Percentiles rank a stretch among this genome's conserved stretches.
phyloP scores from a whole-genome alignment of 345 rosid species.

The Ceriops decandra region DNA sequence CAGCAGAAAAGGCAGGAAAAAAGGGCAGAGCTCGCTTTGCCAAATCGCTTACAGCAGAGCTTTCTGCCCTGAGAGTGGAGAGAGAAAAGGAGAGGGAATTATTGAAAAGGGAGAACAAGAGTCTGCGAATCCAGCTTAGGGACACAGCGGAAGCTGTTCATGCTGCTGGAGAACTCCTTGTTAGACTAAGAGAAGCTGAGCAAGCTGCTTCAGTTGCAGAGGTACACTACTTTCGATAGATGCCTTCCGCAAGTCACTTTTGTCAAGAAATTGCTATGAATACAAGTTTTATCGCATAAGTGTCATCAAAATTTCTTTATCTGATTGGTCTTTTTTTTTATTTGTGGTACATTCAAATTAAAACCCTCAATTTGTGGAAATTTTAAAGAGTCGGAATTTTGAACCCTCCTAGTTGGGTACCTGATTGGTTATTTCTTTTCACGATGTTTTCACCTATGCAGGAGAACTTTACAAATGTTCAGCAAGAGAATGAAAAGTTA shows the following conservation, averaged over 20 bases:
- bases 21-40: constrained; percentile 85
- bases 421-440: neutral
- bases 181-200: constrained; percentile 86
- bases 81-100: constrained; percentile 73
- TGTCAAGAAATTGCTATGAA: too few species aligned
- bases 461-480: constrained; percentile 52
- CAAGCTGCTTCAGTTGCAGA: constrained; percentile 71
- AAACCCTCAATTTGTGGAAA: too few species aligned
- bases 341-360: neutral
- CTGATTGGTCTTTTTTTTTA: too few species aligned
- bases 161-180: constrained; percentile 96
- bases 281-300: too few species aligned
- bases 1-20: constrained; percentile 78
- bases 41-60: constrained; percentile 66
- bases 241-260: too few species aligned
- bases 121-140: constrained; percentile 72
- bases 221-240: too few species aligned
- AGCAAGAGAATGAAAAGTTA: constrained; percentile 74
- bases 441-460: constrained; percentile 19
- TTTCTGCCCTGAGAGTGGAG: constrained; percentile 71
- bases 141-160: constrained; percentile 99
- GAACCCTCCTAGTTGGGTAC: constrained; percentile 38
- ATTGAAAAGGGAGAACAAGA: constrained; percentile 71
- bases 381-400: too few species aligned
- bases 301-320: too few species aligned